phyloP scores from a whole-genome alignment of 139 green algal species.

The Chlamydomonas applanata region DNA sequence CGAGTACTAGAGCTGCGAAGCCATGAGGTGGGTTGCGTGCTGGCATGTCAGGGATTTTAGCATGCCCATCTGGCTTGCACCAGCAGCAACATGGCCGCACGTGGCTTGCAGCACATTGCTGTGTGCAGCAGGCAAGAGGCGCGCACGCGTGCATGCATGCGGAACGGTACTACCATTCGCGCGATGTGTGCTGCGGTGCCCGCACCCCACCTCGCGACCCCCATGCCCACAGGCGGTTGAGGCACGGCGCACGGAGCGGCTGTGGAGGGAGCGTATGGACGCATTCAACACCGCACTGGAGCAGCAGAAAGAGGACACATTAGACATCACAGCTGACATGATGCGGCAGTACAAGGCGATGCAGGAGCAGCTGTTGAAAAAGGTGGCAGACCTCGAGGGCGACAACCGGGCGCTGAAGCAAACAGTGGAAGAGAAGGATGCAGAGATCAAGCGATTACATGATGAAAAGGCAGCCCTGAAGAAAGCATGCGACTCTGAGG shows the following conservation, averaged over 20 bases:
- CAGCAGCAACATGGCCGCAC: too few relatives aligned
- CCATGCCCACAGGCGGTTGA: slow-evolving; percentile 35
- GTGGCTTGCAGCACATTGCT: too few relatives aligned
- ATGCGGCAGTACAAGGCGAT: slow-evolving; percentile 56
- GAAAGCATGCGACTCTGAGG: slow-evolving; percentile 42
- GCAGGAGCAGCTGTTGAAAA: slow-evolving; percentile 46
- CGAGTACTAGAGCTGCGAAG: slow-evolving; percentile 44
- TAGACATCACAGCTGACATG: slow-evolving; percentile 58
- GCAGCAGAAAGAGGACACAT: slow-evolving; percentile 52
- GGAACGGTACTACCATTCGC: background rate
- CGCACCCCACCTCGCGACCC: background rate
- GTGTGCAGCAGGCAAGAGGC: background rate
- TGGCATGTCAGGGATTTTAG: background rate
- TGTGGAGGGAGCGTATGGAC: slow-evolving; percentile 51
- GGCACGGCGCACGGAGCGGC: slow-evolving; percentile 38
- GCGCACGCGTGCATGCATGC: background rate
- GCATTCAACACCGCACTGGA: slow-evolving; percentile 33
- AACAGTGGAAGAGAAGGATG: slow-evolving; percentile 29
- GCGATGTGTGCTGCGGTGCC: background rate
- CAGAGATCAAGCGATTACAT: slow-evolving; percentile 31
- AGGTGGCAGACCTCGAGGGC: slow-evolving; percentile 32
- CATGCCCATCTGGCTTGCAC: too few relatives aligned
- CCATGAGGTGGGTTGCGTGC: slow-evolving; percentile 30
- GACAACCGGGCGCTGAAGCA: slow-evolving; percentile 26
- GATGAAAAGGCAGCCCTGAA: slow-evolving; percentile 32